phyloP scores from a whole-genome alignment of 2,329 filamentous ascomycete species.

The Eutypella sp. region DNA sequence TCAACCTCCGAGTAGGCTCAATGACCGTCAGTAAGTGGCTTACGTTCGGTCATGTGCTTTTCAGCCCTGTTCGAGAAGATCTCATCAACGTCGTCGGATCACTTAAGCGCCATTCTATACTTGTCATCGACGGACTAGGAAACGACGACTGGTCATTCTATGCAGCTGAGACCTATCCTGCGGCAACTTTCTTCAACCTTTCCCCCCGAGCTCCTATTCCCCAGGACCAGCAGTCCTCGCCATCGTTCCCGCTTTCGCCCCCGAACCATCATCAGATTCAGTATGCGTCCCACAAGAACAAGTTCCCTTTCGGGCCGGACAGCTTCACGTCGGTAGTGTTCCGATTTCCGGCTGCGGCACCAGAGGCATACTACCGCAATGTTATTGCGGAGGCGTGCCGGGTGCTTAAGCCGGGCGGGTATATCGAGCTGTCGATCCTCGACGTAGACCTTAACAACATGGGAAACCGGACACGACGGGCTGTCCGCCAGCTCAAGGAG shows the following conservation, averaged over 20 bases:
- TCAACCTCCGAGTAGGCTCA: conserved; percentile 73
- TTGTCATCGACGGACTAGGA: conserved; percentile 80
- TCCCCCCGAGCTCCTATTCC: conserved; percentile 52
- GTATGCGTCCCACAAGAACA: conserved; percentile 55
- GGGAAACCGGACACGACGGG: conserved; percentile 64
- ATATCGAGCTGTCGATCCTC: conserved; percentile 72
- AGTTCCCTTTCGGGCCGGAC: conserved; percentile 70
- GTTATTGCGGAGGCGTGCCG: conserved; percentile 71
- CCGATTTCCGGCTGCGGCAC: conserved; percentile 67
- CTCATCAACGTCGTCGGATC: conserved; percentile 48
- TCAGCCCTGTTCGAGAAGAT: conserved; percentile 73
- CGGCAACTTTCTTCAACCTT: conserved; percentile 72
- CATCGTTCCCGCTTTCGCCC: conserved; percentile 51
- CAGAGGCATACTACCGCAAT: conserved; percentile 64
- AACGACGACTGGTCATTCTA: conserved; percentile 88
- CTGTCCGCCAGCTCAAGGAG: conserved; percentile 68
- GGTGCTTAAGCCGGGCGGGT: conserved; percentile 72
- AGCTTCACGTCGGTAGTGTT: conserved; percentile 74
- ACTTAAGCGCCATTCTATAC: conserved; percentile 57
- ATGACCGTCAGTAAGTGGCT: conserved; percentile 87
- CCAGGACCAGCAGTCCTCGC: conserved; percentile 36
- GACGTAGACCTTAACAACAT: conserved; percentile 80
- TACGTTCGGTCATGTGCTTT: conserved; percentile 76
- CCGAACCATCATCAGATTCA: conserved; percentile 73
- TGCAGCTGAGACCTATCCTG: conserved; percentile 72